Percentiles rank a stretch among this genome's conserved stretches.
Conservation (phyloP, 2,329 filamentous ascomycete genomes). For the Penicillium fuscoglaucum region DNA sequence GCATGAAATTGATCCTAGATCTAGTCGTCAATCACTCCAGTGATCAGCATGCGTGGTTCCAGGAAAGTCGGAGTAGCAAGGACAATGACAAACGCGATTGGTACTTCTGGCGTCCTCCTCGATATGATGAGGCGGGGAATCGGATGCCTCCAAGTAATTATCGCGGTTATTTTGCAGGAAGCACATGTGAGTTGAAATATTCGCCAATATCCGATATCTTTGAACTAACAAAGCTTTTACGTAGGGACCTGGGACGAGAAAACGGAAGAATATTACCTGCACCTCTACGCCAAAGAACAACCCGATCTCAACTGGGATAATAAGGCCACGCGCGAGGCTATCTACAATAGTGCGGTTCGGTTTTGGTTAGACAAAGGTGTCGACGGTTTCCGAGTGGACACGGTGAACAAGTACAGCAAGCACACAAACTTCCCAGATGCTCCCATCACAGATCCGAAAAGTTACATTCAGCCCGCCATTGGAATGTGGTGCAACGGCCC, state of each 20-base stretch:
- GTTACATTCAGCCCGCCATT: slow-evolving; percentile 53
- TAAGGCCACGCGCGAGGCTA: slow-evolving; percentile 60
- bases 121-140: slow-evolving; percentile 54
- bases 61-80: slow-evolving; percentile 59
- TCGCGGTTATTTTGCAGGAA: slow-evolving; percentile 61
- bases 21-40: slow-evolving; percentile 73
- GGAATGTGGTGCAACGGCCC: slow-evolving; percentile 67
- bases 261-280: slow-evolving; percentile 70
- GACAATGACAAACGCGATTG: slow-evolving; percentile 63
- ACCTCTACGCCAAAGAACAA: slow-evolving; percentile 70
- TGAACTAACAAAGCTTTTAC: neutral
- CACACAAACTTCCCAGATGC: slow-evolving; percentile 55
- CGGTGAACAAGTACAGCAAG: slow-evolving; percentile 64
- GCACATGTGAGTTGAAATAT: slow-evolving; percentile 49
- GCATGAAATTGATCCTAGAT: slow-evolving; percentile 68
- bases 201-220: neutral
- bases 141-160: slow-evolving; percentile 71
- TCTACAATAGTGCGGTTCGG: slow-evolving; percentile 66
- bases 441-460: slow-evolving; percentile 51
- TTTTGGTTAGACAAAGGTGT: slow-evolving; percentile 74
- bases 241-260: slow-evolving; percentile 62
- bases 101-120: slow-evolving; percentile 57
- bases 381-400: slow-evolving; percentile 69
- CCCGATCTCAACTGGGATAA: slow-evolving; percentile 81
- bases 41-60: slow-evolving; percentile 67